Base-by-base conservation (phyloP, 768 basidiomycete species). In the Fomitopsis pulvina region DNA sequence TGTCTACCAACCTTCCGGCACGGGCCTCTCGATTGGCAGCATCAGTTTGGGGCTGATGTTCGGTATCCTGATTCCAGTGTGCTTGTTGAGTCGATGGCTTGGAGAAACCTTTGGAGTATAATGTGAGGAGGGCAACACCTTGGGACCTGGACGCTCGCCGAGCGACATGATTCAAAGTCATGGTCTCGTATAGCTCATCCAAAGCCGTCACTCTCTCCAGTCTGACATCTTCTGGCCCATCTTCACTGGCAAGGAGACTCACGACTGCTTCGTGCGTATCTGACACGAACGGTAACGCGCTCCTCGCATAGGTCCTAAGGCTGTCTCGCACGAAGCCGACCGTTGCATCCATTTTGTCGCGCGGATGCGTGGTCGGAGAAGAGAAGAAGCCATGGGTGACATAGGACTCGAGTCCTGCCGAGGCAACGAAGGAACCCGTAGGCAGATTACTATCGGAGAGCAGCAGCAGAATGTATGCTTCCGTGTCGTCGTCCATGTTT, bases 351-450 rank as follows among this genome's bases (percentile, higher is more conserved):
- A 64, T 53, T 8, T 66, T 59, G 46, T 61, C 55, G 20, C 63
- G 56, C 45, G 47, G 62, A 51, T 57, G 67, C 55, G 45, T 54
- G 1, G 46, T 6, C 21, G 45, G 32, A 12, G 52, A 28, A 16
- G 51, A 47, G 37, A 65, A 58, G 60, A 94, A 87, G 0, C 92
- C 96, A 63, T 99, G 96, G 24, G 87, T 84, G 34, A 80, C 68
- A 63, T 82, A 93, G 4, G 92, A 92, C 61, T 99, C 95, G 52
- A 98, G 77, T 1, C 95, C 95, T 2, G 90, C 80, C 1, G 93
- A 96, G 0, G 94, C 90, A 51, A 97, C 90, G 65, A 99, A 99
- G 1, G 95, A 87, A 29, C 96, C 96, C 0, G 95, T 98, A 2
- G 96, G 96, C 2, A 99, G 81, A 66, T 95, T 97, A 53, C 90